Base-by-base conservation (phyloP, 1,284 basidiomycete species). In the Lignosus rhinocerotis region DNA sequence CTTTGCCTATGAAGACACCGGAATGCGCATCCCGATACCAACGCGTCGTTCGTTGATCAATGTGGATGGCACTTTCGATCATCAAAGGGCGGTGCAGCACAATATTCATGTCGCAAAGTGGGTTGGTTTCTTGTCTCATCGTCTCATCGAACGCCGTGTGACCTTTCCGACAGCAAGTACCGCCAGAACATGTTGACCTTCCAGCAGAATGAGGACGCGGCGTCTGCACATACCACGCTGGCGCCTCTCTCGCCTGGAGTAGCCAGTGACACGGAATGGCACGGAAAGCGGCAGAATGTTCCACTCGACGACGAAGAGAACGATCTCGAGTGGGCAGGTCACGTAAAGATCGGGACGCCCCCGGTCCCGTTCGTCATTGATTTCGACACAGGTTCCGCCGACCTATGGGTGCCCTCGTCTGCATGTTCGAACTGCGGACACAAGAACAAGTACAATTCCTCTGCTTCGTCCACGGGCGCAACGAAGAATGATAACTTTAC, bases 361-460 rank as follows among this genome's bases (percentile, higher is more conserved):
- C 48, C 48, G 3, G 25, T 51, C n/a, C 21, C n/a, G 0, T 67
- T 65, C 56, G 21, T 57, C 17, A 57, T 68, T 54, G 64, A 68
- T 51, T 66, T 68, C 60, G 65, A 68, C 44, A 67, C 66, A 67
- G 75, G 75, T n/a, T 76, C 75, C 47, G 69, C 72, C 51, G 76
- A 78, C 59, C 62, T 77, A 5, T 72, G 80, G 61, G 70, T 80
- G 30, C 78, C 79, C 9, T 69, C 67, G 16, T 45, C 63, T 16
- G 53, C 60, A 30, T 83, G 80, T 56, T 59, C 58, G 19, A 46
- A n/a, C 7, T 79, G 78, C 56, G 51, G 50, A 10, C 66, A 69
- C 2, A 72, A 78, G 47, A 63, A 61, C 3, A 62, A 62, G 46
- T 79, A 77, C 51, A 39, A 76, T 19, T 49, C 70, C 7, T 45